Evolutionary conservation across 805 yeast species (phyloP), one percentile per base, ranked within the genome.

Genomic region (Candida ortonii): DNA sequence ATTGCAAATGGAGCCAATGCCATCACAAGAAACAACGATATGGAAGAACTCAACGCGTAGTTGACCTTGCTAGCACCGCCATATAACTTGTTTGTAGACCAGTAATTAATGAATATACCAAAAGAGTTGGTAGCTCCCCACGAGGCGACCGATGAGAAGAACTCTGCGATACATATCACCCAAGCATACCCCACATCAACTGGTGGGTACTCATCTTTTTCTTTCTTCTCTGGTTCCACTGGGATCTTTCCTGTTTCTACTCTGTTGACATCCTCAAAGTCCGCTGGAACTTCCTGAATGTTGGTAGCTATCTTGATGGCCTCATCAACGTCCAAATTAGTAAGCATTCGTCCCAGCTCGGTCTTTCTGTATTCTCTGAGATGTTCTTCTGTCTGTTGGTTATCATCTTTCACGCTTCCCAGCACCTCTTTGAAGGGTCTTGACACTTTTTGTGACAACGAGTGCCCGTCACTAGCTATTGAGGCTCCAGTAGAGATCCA

Each of bases 71-170:
- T 54, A 0, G 81, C 83, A 1, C 78, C 81, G 0, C 58, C 54
- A 46, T 72, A 78, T 1, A 66, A 61, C 14, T 67, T 56, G 32
- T 70, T 53, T 23, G 70, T 68, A 13, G 77, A 36, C 53, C 77
- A 80, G 41, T 60, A 68, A 1, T 78, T 64, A 27, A 80, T 59
- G 44, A 71, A 78, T 2, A 80, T 71, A 36, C 83, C 84, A 52
- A 70, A 80, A 9, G 76, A 75, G 8, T 68, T 58, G 37, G 76
- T 76, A 46, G 77, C 68, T 5, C 88, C 88, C 86, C 87, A 81
- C 0, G 84, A 71, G 16, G 71, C 57, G 39, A 76, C 53, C 14
- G 70, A 36, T 27, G 68, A 61, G 1, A 70, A 64, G 22, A 74
- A 67, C 18, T 68, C 39, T 9, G 71, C 67, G 9, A 71, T 61